phyloP scores from a whole-genome alignment of 164 flowering plant genomes.

The Umbilicus rupestris region DNA sequence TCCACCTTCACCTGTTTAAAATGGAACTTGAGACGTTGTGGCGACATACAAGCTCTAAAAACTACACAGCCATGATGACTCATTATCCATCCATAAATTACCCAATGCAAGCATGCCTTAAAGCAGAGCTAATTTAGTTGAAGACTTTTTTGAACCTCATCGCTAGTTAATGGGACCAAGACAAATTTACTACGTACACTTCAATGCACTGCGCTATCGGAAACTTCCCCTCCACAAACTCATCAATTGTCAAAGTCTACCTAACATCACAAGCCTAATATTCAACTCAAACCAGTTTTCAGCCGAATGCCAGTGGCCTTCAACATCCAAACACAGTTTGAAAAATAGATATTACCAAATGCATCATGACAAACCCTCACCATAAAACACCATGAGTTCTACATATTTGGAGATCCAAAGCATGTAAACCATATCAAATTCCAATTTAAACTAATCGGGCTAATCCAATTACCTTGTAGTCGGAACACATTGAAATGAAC shows the following conservation, averaged over 20 bases:
- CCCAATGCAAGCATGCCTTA: background rate
- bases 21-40: background rate
- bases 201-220: background rate
- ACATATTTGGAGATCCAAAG: background rate
- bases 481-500: slow-evolving; percentile 28
- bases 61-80: background rate
- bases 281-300: no score
- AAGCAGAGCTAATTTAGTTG: no score
- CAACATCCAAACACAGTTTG: background rate
- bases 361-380: background rate
- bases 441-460: background rate
- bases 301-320: no score
- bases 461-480: slow-evolving; percentile 28
- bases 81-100: background rate
- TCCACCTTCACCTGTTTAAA: slow-evolving; percentile 51
- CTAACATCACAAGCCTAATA: no score
- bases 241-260: no score
- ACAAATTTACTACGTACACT: no score
- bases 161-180: no score
- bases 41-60: background rate
- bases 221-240: no score
- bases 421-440: background rate
- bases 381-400: background rate
- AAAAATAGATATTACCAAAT: background rate
- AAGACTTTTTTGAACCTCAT: no score